Evolutionary conservation across 306 rosid species (phyloP), one percentile per base, ranked within the genome.

Genomic region (Glycyrrhiza uralensis): DNA sequence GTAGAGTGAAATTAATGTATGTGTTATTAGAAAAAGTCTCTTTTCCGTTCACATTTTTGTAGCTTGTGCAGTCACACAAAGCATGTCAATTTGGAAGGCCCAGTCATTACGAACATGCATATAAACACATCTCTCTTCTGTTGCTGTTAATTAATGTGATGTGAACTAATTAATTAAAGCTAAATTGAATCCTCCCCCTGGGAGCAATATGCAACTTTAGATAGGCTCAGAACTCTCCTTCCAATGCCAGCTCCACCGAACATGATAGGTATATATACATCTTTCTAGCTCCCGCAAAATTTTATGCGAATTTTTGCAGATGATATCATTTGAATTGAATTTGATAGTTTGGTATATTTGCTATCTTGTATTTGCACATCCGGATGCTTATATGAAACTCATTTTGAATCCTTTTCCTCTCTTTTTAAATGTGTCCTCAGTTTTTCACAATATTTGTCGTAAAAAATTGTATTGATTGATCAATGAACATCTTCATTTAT

Each of bases 11-110:
- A n/a, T n/a, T n/a, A n/a, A n/a, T n/a, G n/a, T n/a, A n/a, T n/a
- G n/a, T n/a, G n/a, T n/a, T n/a, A n/a, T n/a, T n/a, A n/a, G n/a
- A n/a, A n/a, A n/a, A n/a, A n/a, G n/a, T n/a, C n/a, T 18, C 9
- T 36, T 45, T 72, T 44, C 19, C 59, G 77, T 58, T 72, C 59
- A 58, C 59, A 57, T 3, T 9, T 9, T 41, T 57, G 58, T 29
- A 42, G 17, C 76, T 56, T 56, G 10, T 56, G 6, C 14, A 1
- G 32, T 49, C 69, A 72, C 67, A 71, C 67, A 5, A 73, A 35
- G 54, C 61, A 33, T 33, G 24, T 15, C 74, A 49, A 32, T 20
- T 49, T 32, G 20, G 22, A 49, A 5, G 46, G 47, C 7, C 60
- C 59, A 30, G 4, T 19, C 69, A 36, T n/a, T 46, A 14, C 42